A percentile compares a stretch with the other conserved stretches of the same genome.
These are phyloP conservation scores for Coffea humblotiana DNA, from an alignment of 305 asterid species.

Conservation along the genomic window DNA sequence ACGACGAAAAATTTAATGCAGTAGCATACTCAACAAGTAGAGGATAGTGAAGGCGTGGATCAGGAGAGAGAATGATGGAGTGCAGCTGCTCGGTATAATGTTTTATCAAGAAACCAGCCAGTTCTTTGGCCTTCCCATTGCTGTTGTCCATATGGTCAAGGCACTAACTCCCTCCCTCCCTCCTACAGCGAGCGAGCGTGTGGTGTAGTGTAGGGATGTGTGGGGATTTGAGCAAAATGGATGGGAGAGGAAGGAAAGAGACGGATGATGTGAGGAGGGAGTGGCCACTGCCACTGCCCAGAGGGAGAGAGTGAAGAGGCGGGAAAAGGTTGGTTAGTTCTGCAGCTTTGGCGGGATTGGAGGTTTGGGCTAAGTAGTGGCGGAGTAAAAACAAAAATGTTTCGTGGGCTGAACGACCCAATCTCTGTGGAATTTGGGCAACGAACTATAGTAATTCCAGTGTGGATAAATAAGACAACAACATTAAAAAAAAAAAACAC, in stretches of 20 bases:
- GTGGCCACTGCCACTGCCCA: no score
- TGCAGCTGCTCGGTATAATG: constrained; percentile 57
- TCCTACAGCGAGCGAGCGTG: neutral
- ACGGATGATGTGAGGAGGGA: neutral
- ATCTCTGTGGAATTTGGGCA: neutral
- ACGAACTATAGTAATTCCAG: no score
- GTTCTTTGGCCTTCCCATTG: constrained; percentile 43
- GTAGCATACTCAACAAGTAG: constrained; percentile 64
- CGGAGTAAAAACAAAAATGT: no score
- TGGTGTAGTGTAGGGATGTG: neutral
- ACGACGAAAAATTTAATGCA: neutral
- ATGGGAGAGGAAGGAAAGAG: neutral
- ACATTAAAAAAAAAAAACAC: no score
- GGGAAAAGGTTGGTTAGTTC: neutral
- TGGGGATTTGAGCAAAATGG: neutral
- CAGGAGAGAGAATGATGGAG: constrained; percentile 54
- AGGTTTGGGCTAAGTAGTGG: neutral
- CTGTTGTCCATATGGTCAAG: constrained; percentile 36
- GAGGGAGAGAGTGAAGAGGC: constrained; percentile 1
- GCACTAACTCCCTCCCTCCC: no score
- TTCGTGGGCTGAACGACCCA: neutral
- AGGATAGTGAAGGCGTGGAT: constrained; percentile 88
- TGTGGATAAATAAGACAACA: no score
- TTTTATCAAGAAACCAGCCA: constrained; percentile 68
- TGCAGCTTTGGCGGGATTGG: constrained; percentile 9